Evolutionary conservation across 306 rosid species (phyloP), one percentile per base, ranked within the genome.

Genomic region (Glycine tomentella): DNA sequence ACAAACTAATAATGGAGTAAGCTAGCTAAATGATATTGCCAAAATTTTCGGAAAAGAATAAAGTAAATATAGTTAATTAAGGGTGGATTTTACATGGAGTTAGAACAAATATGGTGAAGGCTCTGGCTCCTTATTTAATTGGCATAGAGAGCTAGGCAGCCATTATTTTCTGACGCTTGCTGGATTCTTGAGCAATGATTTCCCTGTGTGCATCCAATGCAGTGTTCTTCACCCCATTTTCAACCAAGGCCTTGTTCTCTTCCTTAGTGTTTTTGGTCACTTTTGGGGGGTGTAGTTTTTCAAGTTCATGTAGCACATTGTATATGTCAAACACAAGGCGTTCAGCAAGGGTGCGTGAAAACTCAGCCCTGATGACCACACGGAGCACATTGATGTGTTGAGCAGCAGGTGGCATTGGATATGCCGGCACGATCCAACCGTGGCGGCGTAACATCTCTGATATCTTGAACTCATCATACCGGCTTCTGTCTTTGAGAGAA

Each of bases 341-440:
- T 33, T 89, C 87, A 5, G 84, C 93, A 1, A 87, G 78, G 20
- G 88, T 72, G 79, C 89, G 85, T 8, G 89, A 83, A 58, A 88
- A 86, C 44, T 91, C 90, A 0, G 81, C 88, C 63, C 93, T 86
- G 3, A 89, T 68, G 3, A 89, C 92, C 1, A 68, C 96, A 8
- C 93, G 90, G 1, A 91, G 90, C 75, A 89, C 82, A 0, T 69
- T 74, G 8, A 91, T 69, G 49, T 89, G 93, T 4, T 86, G 72
- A 11, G 90, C 92, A 7, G 74, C 90, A 0, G 88, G 85, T 4
- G 92, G 91, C 96, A 91, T 89, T 33, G 89, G 64, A 66, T 91
- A 91, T 0, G 96, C 93, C 1, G 93, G 96, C 52, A 91, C 92
- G 0, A 91, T 13, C 93, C 93, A 89, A 5, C 92, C 92, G 0